Evolutionary conservation across 192 early-diverging fungal genomes (phyloP).

Genomic region (Phlyctochytrium planicorne): DNA sequence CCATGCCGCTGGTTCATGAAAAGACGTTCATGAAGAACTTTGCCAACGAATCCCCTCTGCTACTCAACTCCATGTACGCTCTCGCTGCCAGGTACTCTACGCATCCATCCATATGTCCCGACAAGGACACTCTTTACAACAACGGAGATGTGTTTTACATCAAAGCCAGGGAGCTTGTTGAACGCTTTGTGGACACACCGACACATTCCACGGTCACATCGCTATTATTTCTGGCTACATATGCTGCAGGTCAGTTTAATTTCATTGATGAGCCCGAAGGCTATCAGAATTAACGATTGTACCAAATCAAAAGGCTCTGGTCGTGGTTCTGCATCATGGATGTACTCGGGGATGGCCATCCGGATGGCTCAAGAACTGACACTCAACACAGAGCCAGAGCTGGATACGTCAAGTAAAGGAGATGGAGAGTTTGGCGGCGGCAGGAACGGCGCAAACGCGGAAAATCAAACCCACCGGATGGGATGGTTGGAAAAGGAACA

Average conservation of each 20-base stretch:
- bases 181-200: slow-evolving; percentile 41
- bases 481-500: slow-evolving; percentile 44
- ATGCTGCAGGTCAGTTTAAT: slow-evolving; percentile 3
- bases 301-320: slow-evolving; percentile 13
- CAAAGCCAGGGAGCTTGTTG: slow-evolving; percentile 40
- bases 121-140: background rate
- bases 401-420: slow-evolving; percentile 16
- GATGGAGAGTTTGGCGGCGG: background rate
- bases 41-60: slow-evolving; percentile 27
- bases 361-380: slow-evolving; percentile 44
- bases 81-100: slow-evolving; percentile 41
- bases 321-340: slow-evolving; percentile 44
- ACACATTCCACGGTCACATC: slow-evolving; percentile 30
- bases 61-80: slow-evolving; percentile 45
- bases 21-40: slow-evolving; percentile 21
- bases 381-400: slow-evolving; percentile 34
- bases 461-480: background rate
- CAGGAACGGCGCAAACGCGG: background rate
- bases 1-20: slow-evolving; percentile 36
- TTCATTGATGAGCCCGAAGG: too few relatives aligned
- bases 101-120: slow-evolving; percentile 26
- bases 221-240: slow-evolving; percentile 10
- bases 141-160: slow-evolving; percentile 41
- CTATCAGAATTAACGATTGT: too few relatives aligned
- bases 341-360: slow-evolving; percentile 54